phyloP scores from a whole-genome alignment of 768 basidiomycete genomes.

The Ramaria sp. region DNA sequence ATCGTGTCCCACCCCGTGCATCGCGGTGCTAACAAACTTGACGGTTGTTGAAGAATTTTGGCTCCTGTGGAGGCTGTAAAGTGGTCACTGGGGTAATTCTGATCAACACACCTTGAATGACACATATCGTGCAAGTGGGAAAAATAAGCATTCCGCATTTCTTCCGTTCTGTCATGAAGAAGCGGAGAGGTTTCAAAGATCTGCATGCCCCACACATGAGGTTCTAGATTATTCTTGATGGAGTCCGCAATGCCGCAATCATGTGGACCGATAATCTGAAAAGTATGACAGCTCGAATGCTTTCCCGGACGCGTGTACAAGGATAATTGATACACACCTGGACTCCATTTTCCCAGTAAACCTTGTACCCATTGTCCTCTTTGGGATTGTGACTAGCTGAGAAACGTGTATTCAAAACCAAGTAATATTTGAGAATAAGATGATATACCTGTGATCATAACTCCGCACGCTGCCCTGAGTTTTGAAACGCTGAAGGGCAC shows the following conservation, averaged over 20 bases:
- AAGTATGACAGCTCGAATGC: conserved; percentile 11
- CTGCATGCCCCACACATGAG: conserved; percentile 31
- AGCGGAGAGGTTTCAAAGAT: conserved; percentile 29
- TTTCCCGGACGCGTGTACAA: background rate
- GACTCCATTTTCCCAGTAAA: conserved; percentile 84
- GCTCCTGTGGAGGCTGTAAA: conserved; percentile 15
- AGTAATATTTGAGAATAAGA: background rate
- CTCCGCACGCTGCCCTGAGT: conserved; percentile 63
- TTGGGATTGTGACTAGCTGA: conserved; percentile 84
- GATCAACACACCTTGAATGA: conserved; percentile 17
- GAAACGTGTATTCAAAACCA: background rate
- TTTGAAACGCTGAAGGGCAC: conserved; percentile 69
- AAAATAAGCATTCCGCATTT: conserved; percentile 53
- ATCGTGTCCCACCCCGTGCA: conserved; percentile 80
- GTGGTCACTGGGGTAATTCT: conserved; percentile 7
- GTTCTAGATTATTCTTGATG: conserved; percentile 52
- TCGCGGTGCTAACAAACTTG: conserved; percentile 76
- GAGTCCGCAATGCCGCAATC: conserved; percentile 63
- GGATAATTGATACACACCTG: conserved; percentile 36
- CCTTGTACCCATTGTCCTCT: conserved; percentile 90
- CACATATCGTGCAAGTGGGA: conserved; percentile 23
- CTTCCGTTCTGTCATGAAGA: conserved; percentile 45
- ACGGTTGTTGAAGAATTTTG: conserved; percentile 29
- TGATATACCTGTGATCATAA: conserved; percentile 76
- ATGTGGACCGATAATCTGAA: conserved; percentile 75